Evolutionary conservation across 164 flowering plant species (phyloP).

Genomic region (Taxillus chinensis): DNA sequence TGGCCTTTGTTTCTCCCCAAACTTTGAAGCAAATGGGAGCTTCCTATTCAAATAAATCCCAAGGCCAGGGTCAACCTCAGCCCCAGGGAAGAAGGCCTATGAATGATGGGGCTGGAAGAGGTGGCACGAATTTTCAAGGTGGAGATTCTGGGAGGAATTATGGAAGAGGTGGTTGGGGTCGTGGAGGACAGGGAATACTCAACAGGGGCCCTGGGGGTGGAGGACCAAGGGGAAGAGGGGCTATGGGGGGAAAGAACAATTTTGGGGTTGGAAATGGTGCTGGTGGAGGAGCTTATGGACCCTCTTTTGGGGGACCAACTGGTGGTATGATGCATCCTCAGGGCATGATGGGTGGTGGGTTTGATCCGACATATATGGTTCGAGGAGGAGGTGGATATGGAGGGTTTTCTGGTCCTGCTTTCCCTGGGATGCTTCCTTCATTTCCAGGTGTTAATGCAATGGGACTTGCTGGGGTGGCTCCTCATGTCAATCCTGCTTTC

Average conservation of each 20-base stretch:
- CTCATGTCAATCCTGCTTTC: constrained; percentile 76
- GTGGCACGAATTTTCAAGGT: constrained; percentile 35
- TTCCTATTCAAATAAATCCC: constrained; percentile 36
- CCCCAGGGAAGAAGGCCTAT: constrained; percentile 40
- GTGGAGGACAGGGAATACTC: constrained; percentile 40
- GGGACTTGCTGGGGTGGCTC: constrained; percentile 64
- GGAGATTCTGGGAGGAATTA: constrained; percentile 48
- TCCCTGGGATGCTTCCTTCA: constrained; percentile 63
- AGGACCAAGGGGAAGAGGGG: constrained; percentile 45
- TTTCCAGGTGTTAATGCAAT: constrained; percentile 52
- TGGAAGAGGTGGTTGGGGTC: constrained; percentile 50
- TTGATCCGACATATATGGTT: constrained; percentile 67
- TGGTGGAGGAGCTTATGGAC: constrained; percentile 39
- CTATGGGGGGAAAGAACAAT: constrained; percentile 33
- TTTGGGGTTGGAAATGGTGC: constrained; percentile 33
- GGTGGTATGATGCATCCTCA: constrained; percentile 70
- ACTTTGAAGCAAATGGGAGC: constrained; percentile 62
- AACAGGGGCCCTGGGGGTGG: constrained; percentile 44
- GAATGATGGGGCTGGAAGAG: constrained; percentile 47
- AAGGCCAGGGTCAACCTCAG: constrained; percentile 40
- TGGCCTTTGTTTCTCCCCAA: constrained; percentile 61
- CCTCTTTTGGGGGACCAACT: constrained; percentile 49
- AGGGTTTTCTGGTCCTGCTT: constrained; percentile 52
- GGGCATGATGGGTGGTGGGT: constrained; percentile 61
- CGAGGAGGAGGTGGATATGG: constrained; percentile 62